Evolutionary conservation across 2,329 filamentous ascomycete genomes (phyloP), one percentile per base, ranked within the genome.

Genomic region (Xylaria sp.): DNA sequence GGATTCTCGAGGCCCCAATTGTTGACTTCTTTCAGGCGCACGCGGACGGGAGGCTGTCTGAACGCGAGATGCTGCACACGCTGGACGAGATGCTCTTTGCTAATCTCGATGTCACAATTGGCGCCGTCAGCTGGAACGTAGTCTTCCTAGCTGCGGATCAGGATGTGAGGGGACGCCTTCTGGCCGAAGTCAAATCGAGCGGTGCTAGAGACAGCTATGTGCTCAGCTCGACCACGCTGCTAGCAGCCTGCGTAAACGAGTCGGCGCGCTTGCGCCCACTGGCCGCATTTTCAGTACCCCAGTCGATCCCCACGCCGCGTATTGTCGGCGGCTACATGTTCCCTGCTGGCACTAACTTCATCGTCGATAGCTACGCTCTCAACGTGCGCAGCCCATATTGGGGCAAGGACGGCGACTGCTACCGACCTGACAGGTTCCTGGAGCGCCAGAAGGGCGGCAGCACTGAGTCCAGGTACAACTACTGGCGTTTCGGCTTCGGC

Each of bases 401-500:
- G 63, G 63, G 63, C 23, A 1, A 1, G 2, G 63, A 65, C 10
- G 76, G 76, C 74, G 62, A 82, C 78, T 53, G 21, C 6, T 83
- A 77, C 60, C 74, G 78, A 0, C 81, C 81, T 0, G 55, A 69
- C 3, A 50, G 75, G 8, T 77, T 75, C 29, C 35, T 75, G 29
- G 50, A 64, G 25, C 42, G 60, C 5, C 37, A 42, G 37, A 42
- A 16, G 37, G 37, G 37, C 16, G 13, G 44, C 12, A 48, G 23
- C 25, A 53, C 64, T 18, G 65, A 72, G 48, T 32, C 53, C 2
- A 62, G 81, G 13, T 82, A 81, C 63, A 67, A 76, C 13, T 78
- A 78, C 42, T 82, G 79, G 81, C 73, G 80, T 5, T 82, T 81
- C 72, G 80, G 81, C 0, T 82, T 82, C 67, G 80, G 80, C 2